Percentiles rank a stretch among this genome's conserved stretches.
Evolutionary conservation across 1,284 basidiomycete species (phyloP).

Genomic region (Trametes polyzona): DNA sequence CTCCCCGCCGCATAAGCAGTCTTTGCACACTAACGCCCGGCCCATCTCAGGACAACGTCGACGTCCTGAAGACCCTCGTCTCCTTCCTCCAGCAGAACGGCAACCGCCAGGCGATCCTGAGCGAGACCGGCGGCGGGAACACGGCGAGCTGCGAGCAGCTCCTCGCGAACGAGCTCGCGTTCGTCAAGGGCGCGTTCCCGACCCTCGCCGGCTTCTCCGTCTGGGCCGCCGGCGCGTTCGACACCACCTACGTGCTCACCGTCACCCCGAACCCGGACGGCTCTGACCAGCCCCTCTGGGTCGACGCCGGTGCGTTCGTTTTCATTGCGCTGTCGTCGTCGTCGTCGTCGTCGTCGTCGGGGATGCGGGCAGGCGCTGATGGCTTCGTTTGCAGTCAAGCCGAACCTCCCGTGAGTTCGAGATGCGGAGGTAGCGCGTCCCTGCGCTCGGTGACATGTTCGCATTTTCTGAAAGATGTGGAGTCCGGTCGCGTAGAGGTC

Average conservation of each 20-base stretch:
- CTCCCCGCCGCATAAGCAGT: not conserved
- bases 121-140: conserved; percentile 63
- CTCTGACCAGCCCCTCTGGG: conserved; percentile 43
- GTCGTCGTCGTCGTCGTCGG: too few species aligned
- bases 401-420: too few species aligned
- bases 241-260: conserved; percentile 41
- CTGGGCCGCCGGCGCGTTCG: conserved; percentile 48
- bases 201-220: conserved; percentile 53
- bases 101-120: conserved; percentile 57
- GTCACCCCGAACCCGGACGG: conserved; percentile 42
- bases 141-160: conserved; percentile 52
- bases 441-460: too few species aligned
- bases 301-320: conserved; percentile 31
- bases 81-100: conserved; percentile 52
- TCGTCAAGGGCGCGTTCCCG: conserved; percentile 49
- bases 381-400: too few species aligned
- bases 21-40: not conserved
- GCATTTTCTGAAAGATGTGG: too few species aligned
- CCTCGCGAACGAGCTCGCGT: conserved; percentile 49
- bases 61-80: conserved; percentile 48
- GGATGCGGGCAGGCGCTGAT: too few species aligned
- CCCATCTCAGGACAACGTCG: conserved; percentile 49
- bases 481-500: too few species aligned
- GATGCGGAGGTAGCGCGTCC: too few species aligned
- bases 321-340: too few species aligned